Conservation (phyloP, 768 basidiomycete species). For the Rhodocollybia butyracea region DNA sequence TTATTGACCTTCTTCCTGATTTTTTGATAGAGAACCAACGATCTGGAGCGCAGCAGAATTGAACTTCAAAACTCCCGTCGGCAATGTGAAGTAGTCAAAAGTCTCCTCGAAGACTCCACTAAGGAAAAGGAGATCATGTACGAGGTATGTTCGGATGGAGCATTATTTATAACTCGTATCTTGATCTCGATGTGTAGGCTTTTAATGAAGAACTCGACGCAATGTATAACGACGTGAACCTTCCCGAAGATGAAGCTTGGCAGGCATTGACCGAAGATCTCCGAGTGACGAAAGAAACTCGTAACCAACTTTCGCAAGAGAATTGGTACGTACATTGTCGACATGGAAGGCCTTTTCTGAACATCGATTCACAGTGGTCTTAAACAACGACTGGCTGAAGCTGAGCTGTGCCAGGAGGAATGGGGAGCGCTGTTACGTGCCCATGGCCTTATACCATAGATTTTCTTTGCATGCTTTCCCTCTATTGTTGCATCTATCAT, state of each 20-base stretch:
- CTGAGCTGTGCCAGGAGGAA: slow-evolving; percentile 79
- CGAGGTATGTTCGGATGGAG: slow-evolving; percentile 51
- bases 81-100: slow-evolving; percentile 78
- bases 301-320: slow-evolving; percentile 73
- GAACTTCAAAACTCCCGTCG: slow-evolving; percentile 70
- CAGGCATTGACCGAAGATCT: slow-evolving; percentile 72
- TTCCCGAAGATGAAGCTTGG: slow-evolving; percentile 85
- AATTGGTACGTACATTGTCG: slow-evolving; percentile 71
- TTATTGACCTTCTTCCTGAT: not conserved
- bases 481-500: slow-evolving; percentile 9
- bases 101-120: slow-evolving; percentile 70
- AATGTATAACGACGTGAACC: slow-evolving; percentile 82
- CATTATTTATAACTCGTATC: not conserved
- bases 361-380: slow-evolving; percentile 46
- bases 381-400: slow-evolving; percentile 65
- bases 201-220: slow-evolving; percentile 93
- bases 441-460: slow-evolving; percentile 40
- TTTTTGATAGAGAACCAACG: slow-evolving; percentile 49
- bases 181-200: slow-evolving; percentile 44
- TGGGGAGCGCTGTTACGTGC: slow-evolving; percentile 63
- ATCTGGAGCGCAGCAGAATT: slow-evolving; percentile 57
- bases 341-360: too few species aligned
- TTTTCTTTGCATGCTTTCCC: not conserved
- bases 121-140: slow-evolving; percentile 93
- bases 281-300: slow-evolving; percentile 66